These are phyloP conservation scores for Cystoisospora suis DNA, from an alignment of 169 alveolate species.

Conservation along the genomic window DNA sequence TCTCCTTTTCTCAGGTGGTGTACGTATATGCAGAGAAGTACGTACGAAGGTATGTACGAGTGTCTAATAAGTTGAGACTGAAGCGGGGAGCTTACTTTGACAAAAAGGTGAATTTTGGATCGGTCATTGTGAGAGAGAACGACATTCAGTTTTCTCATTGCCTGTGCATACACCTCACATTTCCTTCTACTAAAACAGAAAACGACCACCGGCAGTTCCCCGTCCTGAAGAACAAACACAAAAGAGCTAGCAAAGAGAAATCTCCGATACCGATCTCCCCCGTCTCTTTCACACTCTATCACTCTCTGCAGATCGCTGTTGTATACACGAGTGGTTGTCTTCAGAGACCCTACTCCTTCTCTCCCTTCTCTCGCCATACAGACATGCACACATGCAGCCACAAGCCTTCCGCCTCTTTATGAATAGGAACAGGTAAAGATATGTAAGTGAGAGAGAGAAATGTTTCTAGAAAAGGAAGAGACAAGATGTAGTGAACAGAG, in stretches of 20 bases:
- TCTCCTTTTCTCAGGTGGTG: no score
- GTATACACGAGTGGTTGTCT: no score
- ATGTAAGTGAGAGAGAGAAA: background rate
- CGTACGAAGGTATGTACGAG: background rate
- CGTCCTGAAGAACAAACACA: constrained; percentile 56
- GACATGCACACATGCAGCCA: no score
- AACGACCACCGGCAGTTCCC: constrained; percentile 63
- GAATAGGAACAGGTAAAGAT: background rate
- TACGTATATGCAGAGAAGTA: background rate
- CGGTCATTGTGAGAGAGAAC: constrained; percentile 38
- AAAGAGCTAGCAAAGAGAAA: constrained; percentile 26
- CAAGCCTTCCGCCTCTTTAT: no score
- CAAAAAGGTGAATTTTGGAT: constrained; percentile 65
- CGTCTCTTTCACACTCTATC: no score
- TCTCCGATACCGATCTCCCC: no score
- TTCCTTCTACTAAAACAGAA: constrained; percentile 57
- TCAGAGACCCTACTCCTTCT: no score
- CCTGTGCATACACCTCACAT: constrained; percentile 57
- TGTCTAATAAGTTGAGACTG: no score
- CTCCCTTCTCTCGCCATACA: no score
- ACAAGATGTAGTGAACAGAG: background rate
- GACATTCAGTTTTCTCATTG: constrained; percentile 20
- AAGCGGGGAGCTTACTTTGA: constrained; percentile 72
- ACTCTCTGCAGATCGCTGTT: no score
- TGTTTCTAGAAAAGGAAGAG: background rate